These are phyloP conservation scores for Yueomyces sp. DNA, from an alignment of 805 yeast species.

Conservation along the genomic window DNA sequence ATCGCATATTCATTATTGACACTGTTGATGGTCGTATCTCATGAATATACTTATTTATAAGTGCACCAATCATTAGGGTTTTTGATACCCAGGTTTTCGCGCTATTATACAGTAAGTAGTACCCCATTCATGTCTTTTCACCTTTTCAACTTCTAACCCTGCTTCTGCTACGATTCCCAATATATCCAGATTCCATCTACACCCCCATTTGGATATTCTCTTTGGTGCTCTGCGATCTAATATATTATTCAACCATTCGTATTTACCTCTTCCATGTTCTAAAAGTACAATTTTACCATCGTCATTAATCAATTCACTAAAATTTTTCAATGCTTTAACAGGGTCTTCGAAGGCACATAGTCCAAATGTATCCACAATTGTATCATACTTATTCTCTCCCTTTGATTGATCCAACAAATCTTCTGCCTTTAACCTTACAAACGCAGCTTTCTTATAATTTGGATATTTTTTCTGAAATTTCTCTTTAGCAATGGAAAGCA, in stretches of 20 bases:
- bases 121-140: conserved; percentile 75
- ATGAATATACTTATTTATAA: no score
- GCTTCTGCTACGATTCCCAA: conserved; percentile 75
- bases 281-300: conserved; percentile 79
- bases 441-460: conserved; percentile 57
- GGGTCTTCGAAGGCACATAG: conserved; percentile 95
- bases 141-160: conserved; percentile 71
- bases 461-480: conserved; percentile 64
- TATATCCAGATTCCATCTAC: conserved; percentile 93
- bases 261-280: conserved; percentile 87
- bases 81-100: background rate
- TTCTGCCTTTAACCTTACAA: conserved; percentile 84
- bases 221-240: conserved; percentile 73
- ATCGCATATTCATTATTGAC: no score
- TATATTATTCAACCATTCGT: conserved; percentile 62
- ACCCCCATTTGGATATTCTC: conserved; percentile 87
- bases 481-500: conserved; percentile 69
- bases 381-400: conserved; percentile 52
- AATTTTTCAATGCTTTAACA: conserved; percentile 61
- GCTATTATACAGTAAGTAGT: conserved; percentile 77
- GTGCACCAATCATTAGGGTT: background rate
- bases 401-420: conserved; percentile 42
- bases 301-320: conserved; percentile 62
- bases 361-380: conserved; percentile 89
- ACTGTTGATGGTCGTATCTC: no score